A percentile compares a stretch with the other conserved stretches of the same genome.
Evolutionary conservation across 768 basidiomycete species (phyloP).

Genomic region (Lactifluus subvellereus): DNA sequence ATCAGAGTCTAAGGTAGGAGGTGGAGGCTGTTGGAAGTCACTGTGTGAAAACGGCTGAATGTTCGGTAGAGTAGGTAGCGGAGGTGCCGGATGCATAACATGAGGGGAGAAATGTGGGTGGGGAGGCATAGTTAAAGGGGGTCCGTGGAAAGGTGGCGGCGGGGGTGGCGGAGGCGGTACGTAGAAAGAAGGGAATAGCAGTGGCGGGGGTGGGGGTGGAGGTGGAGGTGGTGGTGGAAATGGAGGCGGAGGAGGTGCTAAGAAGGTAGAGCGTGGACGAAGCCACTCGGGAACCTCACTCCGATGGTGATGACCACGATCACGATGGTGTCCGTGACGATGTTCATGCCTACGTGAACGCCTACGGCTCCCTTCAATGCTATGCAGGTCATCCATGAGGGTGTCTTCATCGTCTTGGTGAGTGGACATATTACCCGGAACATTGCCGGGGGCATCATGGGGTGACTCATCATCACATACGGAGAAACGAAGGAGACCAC

Average conservation of each 20-base stretch:
- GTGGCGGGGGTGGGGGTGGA: conserved; percentile 21
- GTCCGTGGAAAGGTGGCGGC: conserved; percentile 3
- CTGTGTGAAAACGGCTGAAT: not conserved
- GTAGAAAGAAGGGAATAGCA: conserved; percentile 21
- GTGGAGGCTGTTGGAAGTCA: not conserved
- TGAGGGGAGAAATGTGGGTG: conserved; percentile 1
- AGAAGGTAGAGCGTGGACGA: conserved; percentile 16
- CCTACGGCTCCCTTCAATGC: not conserved
- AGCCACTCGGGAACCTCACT: conserved; percentile 9
- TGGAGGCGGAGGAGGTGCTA: conserved; percentile 9
- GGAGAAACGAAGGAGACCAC: conserved; percentile 56
- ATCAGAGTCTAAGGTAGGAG: not conserved
- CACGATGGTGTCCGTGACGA: conserved; percentile 10
- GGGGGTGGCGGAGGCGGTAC: conserved; percentile 8
- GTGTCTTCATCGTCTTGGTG: conserved; percentile 4
- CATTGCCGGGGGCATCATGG: conserved; percentile 5
- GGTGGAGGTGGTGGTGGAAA: conserved; percentile 2
- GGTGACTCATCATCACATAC: conserved; percentile 51
- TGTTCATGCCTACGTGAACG: conserved; percentile 9
- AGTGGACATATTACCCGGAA: not conserved
- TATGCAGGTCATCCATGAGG: not conserved
- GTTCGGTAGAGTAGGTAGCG: conserved; percentile 16
- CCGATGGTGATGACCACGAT: conserved; percentile 2
- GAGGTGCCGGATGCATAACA: conserved; percentile 22
- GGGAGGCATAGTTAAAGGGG: not conserved